Evolutionary conservation across 352 stramenopile genomes (phyloP), one percentile per base, ranked within the genome.

Genomic region (Globisporangium middletonii): DNA sequence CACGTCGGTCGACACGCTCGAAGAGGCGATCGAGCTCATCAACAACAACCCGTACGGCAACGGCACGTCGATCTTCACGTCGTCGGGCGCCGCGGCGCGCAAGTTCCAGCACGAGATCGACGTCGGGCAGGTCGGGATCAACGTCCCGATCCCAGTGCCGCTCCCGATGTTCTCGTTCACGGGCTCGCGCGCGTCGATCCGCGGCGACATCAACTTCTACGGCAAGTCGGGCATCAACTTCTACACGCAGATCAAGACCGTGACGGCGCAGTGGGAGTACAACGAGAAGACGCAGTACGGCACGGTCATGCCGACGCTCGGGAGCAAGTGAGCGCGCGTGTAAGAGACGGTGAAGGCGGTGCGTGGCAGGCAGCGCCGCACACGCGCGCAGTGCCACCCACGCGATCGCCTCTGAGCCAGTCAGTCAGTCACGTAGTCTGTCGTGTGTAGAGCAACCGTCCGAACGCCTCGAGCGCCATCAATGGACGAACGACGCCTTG

Each of bases 81-180:
- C 79, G 11, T 96, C 74, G 13, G 97, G 97, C 55, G 79, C 89
- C 30, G 90, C 89, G 1, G 97, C 96, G 27, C 84, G 96, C 61
- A 98, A 98, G 69, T 99, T 98, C 78, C 94, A 98, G 73, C 81
- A 97, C 66, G 92, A 98, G 63, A 89, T 99, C 50, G 86, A 99
- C 67, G 94, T 98, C 8, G 96, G 96, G 38, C 95, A 98, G 73
- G 93, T 99, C 26, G 94, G 94, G 41, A 95, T 98, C 64, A 98
- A 98, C 77, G 92, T 98, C 42, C 93, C 96, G 35, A 99, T 99
- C 69, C 97, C 97, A 1, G 97, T 99, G 46, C 97, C 97, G 5
- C 77, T 99, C 2, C 95, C 95, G 42, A 97, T 98, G 72, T 99
- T 99, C 73, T 98, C 88, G 35, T 99, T 99, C 83, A 99, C 97